Percentiles rank a stretch among this genome's conserved stretches.
Conservation (phyloP, 73 alveolate species). For the Paramecium biaurelia region DNA sequence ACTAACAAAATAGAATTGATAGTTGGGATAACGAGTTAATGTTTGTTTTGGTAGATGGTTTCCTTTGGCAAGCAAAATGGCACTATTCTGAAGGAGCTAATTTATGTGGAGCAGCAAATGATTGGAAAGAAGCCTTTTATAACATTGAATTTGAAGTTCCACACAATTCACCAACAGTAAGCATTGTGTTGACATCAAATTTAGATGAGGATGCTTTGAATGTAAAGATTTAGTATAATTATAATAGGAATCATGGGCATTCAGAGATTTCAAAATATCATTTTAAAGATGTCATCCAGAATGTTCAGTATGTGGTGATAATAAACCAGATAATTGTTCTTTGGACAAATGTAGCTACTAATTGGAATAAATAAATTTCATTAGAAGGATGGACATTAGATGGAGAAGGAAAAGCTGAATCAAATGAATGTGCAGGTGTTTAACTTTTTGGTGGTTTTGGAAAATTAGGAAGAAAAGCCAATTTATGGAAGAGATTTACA, state of each 20-base stretch:
- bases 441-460: slow-evolving; percentile 22
- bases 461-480: slow-evolving; percentile 47
- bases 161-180: slow-evolving; percentile 43
- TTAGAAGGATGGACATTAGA: slow-evolving; percentile 47
- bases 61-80: slow-evolving; percentile 51
- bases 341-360: slow-evolving; percentile 3
- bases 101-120: slow-evolving; percentile 26
- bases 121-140: slow-evolving; percentile 35
- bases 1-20: neutral
- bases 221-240: neutral
- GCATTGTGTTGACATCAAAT: slow-evolving; percentile 25
- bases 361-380: slow-evolving; percentile 8
- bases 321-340: slow-evolving; percentile 9
- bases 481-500: neutral
- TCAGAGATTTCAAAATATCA: slow-evolving; percentile 33
- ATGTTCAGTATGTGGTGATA: slow-evolving; percentile 31
- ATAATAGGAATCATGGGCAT: slow-evolving; percentile 48
- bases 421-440: slow-evolving; percentile 40
- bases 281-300: slow-evolving; percentile 27
- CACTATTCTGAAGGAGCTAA: slow-evolving; percentile 32
- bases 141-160: slow-evolving; percentile 45
- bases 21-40: slow-evolving; percentile 42
- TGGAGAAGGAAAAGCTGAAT: slow-evolving; percentile 37
- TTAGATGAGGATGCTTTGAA: slow-evolving; percentile 45
- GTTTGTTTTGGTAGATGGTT: slow-evolving; percentile 36